Evolutionary conservation across 2,329 filamentous ascomycete species (phyloP).

Genomic region (Leptosphaerulina australis): DNA sequence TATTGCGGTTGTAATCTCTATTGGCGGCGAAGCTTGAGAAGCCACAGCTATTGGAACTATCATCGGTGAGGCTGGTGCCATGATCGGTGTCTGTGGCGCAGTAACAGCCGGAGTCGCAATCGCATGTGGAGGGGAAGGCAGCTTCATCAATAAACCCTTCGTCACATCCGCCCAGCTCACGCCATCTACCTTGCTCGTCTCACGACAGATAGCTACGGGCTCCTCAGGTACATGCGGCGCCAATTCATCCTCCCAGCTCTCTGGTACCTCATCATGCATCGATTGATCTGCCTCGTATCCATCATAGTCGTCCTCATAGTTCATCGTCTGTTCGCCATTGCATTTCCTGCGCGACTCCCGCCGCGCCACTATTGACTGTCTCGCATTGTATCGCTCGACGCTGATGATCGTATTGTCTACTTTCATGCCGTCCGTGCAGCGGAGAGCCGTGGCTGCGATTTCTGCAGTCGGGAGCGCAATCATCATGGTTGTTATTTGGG

Average conservation of each 20-base stretch:
- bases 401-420: slow-evolving; percentile 21
- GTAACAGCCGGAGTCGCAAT: neutral
- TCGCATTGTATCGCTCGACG: slow-evolving; percentile 25
- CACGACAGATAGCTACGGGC: neutral
- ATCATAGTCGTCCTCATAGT: neutral
- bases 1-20: neutral
- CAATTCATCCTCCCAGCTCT: neutral
- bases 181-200: neutral
- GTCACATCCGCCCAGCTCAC: slow-evolving; percentile 6
- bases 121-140: neutral
- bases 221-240: neutral
- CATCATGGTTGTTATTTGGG: slow-evolving; percentile 26
- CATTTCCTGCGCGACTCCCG: slow-evolving; percentile 1
- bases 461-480: slow-evolving; percentile 17
- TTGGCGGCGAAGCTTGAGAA: neutral
- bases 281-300: neutral
- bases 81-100: neutral
- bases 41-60: neutral
- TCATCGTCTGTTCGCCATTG: neutral
- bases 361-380: slow-evolving; percentile 15
- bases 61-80: neutral
- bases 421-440: slow-evolving; percentile 14
- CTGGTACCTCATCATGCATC: neutral
- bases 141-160: neutral
- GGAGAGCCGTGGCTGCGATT: slow-evolving; percentile 17